Base-by-base conservation (phyloP, 495 filamentous ascomycete genomes). In the Ramalina intermedia region DNA sequence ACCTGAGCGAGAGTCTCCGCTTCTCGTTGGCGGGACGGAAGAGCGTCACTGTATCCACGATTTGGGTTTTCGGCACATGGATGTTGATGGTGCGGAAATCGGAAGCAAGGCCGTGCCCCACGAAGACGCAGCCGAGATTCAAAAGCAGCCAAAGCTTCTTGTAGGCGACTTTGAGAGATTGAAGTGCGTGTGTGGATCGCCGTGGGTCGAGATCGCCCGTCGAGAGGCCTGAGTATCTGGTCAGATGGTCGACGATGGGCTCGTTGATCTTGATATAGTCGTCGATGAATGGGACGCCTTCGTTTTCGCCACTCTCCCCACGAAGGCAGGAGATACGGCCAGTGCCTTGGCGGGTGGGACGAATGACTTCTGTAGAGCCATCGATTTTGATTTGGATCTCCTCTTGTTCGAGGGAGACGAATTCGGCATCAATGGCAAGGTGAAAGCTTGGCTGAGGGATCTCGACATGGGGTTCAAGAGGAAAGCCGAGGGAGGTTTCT, bases 21-120 rank as follows among this genome's bases (percentile, higher is more conserved):
- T 79, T 65, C 37, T 73, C 69, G 47, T 70, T 61, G 63, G 57
- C 75, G 55, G 65, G 79, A 65, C 82, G 87, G 68, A 90, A 96
- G 16, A 93, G 70, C 41, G 88, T 79, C 41, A 86, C 85, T 2
- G 91, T 99, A 63, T 99, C 91, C 33, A 96, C 83, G 14, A 94
- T 82, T 60, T 99, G 91, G 27, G 74, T 64, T 62, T 86, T 87
- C 2, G 93, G 91, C 5, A 98, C 82, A 60, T 94, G 85, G 47
- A 99, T 95, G 61, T 99, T 96, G 66, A 94, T 93, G 44, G 87
- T 91, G 36, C 91, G 85, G 68, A 96, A 99, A 60, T 99, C 91
- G 47, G 89, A 88, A 43, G 80, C 79, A 21, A 99, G 67, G 8
- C 88, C 87, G 62, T 99, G 91, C 7, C 91, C 91, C 26, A 99